These are phyloP conservation scores for Akanthomyces uredinophilus DNA, from an alignment of 2,329 filamentous ascomycete genomes.

Conservation along the genomic window DNA sequence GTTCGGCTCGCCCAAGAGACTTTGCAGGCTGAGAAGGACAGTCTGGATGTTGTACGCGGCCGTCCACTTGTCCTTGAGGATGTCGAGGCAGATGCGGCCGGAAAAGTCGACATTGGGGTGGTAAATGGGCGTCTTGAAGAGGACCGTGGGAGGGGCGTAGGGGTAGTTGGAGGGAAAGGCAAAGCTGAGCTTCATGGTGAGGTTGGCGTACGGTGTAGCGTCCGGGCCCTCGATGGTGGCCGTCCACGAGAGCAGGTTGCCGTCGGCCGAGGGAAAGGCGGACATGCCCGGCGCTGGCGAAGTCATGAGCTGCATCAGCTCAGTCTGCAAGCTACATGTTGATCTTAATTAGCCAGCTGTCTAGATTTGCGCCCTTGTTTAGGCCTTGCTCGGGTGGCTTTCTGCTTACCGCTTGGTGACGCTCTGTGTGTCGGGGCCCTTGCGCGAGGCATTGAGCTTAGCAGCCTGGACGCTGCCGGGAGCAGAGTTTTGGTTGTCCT, in stretches of 20 bases:
- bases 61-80: conserved; percentile 98
- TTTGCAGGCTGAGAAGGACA: conserved; percentile 88
- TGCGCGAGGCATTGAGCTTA: conserved; percentile 55
- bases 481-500: conserved; percentile 61
- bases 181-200: conserved; percentile 90
- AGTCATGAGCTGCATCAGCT: conserved; percentile 98
- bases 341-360: background rate
- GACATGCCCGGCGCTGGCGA: conserved; percentile 89
- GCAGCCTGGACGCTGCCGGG: conserved; percentile 56
- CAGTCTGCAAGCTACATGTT: conserved; percentile 73
- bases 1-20: conserved; percentile 92
- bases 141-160: conserved; percentile 81
- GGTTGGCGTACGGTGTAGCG: conserved; percentile 82
- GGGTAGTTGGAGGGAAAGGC: conserved; percentile 90
- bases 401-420: conserved; percentile 67
- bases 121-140: conserved; percentile 98
- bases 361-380: background rate
- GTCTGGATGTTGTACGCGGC: conserved; percentile 96
- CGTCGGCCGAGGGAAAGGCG: conserved; percentile 85
- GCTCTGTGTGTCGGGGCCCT: conserved; percentile 62
- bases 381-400: background rate
- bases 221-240: conserved; percentile 89
- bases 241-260: conserved; percentile 87
- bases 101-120: conserved; percentile 98
- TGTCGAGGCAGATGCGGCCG: conserved; percentile 93